These are phyloP conservation scores for Xylaria nigripes DNA, from an alignment of 495 filamentous ascomycete genomes.

Conservation along the genomic window DNA sequence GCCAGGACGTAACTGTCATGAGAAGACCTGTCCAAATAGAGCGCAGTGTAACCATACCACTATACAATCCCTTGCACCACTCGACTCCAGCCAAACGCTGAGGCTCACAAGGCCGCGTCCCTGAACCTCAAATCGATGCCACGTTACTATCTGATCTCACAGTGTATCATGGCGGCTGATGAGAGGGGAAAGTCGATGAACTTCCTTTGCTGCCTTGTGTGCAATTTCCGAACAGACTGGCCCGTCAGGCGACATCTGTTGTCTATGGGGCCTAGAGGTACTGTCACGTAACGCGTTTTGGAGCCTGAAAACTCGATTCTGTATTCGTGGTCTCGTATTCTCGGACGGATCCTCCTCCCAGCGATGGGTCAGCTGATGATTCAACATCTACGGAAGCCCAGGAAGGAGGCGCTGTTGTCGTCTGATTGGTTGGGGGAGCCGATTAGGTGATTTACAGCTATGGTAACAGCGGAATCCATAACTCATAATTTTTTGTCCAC, in stretches of 20 bases:
- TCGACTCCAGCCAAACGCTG: constrained; percentile 1
- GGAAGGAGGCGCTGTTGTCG: constrained; percentile 9
- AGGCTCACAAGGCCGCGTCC: constrained; percentile 3
- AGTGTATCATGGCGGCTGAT: too few relatives aligned
- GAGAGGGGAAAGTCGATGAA: constrained; percentile 2
- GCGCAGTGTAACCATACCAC: constrained; percentile 4
- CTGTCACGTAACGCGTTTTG: background rate
- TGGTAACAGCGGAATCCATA: background rate
- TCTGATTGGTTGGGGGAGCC: too few relatives aligned
- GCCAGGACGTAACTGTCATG: constrained; percentile 13
- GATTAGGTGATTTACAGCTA: background rate
- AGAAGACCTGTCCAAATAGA: constrained; percentile 8
- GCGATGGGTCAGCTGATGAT: background rate
- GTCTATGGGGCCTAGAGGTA: constrained; percentile 1
- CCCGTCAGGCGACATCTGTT: background rate
- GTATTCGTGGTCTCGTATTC: background rate
- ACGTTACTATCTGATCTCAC: background rate
- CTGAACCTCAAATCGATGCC: constrained; percentile 8
- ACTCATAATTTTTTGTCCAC: background rate
- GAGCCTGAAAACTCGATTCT: background rate
- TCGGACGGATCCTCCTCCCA: constrained; percentile 2
- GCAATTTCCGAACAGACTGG: constrained; percentile 1
- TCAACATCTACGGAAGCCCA: background rate
- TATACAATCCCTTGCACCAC: background rate
- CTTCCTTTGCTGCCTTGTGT: constrained; percentile 6